phyloP scores from a whole-genome alignment of 805 yeast genomes.

The Candida easanensis region DNA sequence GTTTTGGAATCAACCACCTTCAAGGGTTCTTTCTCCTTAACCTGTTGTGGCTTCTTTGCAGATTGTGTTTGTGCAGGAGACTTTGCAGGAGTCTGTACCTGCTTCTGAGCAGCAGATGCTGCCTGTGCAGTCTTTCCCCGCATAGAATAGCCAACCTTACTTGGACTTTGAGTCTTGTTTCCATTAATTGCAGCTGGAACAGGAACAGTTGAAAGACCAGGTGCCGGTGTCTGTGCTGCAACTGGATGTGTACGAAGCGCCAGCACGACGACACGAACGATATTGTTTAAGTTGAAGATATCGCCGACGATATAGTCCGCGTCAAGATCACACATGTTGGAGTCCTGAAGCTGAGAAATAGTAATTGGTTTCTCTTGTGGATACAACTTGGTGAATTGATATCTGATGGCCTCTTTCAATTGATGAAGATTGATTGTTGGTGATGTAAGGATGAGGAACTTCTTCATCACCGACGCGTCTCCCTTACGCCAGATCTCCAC shows the following conservation, averaged over 20 bases:
- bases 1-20: too few relatives aligned
- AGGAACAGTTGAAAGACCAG: background rate
- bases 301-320: background rate
- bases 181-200: background rate
- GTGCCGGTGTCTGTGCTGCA: background rate
- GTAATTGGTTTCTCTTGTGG: background rate
- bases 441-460: background rate
- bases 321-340: background rate
- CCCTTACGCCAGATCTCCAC: conserved; percentile 1
- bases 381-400: background rate
- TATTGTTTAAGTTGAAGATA: background rate
- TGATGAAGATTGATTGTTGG: background rate
- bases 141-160: background rate
- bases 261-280: background rate
- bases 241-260: background rate
- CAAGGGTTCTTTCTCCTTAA: background rate
- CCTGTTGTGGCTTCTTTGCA: too few relatives aligned
- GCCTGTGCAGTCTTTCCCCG: too few relatives aligned
- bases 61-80: too few relatives aligned
- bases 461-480: background rate
- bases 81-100: background rate
- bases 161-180: background rate
- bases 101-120: background rate
- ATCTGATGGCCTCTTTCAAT: background rate
- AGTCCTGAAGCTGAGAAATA: background rate